These are phyloP conservation scores for Adansonia gregorii DNA, from an alignment of 441 rosid species.

Conservation along the genomic window DNA sequence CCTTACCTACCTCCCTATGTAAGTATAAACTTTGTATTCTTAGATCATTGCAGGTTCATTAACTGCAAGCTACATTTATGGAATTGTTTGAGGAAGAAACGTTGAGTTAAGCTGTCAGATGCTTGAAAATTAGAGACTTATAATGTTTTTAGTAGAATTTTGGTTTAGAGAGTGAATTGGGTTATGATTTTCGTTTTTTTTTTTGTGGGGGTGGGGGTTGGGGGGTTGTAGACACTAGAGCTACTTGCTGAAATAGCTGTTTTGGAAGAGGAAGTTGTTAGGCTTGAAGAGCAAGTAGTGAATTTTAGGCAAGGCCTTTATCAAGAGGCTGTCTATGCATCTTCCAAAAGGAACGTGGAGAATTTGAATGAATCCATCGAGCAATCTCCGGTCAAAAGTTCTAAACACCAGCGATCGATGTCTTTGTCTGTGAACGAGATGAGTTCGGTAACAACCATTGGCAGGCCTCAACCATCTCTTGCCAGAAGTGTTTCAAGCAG, in stretches of 20 bases:
- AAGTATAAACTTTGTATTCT: slow-evolving; percentile 36
- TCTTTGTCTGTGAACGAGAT: slow-evolving; percentile 67
- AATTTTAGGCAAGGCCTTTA: slow-evolving; percentile 83
- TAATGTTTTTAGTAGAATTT: neutral
- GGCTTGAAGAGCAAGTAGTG: slow-evolving; percentile 88
- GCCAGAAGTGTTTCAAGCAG: slow-evolving; percentile 65
- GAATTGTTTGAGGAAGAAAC: slow-evolving; percentile 1
- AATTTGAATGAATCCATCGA: slow-evolving; percentile 45
- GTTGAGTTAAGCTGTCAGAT: neutral
- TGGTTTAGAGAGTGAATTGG: slow-evolving; percentile 11
- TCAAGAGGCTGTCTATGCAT: slow-evolving; percentile 72
- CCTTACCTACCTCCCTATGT: slow-evolving; percentile 85
- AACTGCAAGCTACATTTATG: neutral
- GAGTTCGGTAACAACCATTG: slow-evolving; percentile 45
- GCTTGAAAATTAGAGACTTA: slow-evolving; percentile 4
- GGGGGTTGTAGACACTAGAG: slow-evolving; percentile 65
- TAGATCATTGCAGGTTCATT: neutral
- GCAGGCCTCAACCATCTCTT: slow-evolving; percentile 56
- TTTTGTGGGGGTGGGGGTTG: too few species aligned
- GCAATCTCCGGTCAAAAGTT: slow-evolving; percentile 51
- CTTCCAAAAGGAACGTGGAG: slow-evolving; percentile 66
- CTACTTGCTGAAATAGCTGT: slow-evolving; percentile 95
- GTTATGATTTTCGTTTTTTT: neutral
- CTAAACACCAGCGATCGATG: slow-evolving; percentile 68
- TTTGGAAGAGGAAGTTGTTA: slow-evolving; percentile 85